Evolutionary conservation across 371 early-diverging fungal genomes (phyloP).

Genomic region (Mortierella sp.): DNA sequence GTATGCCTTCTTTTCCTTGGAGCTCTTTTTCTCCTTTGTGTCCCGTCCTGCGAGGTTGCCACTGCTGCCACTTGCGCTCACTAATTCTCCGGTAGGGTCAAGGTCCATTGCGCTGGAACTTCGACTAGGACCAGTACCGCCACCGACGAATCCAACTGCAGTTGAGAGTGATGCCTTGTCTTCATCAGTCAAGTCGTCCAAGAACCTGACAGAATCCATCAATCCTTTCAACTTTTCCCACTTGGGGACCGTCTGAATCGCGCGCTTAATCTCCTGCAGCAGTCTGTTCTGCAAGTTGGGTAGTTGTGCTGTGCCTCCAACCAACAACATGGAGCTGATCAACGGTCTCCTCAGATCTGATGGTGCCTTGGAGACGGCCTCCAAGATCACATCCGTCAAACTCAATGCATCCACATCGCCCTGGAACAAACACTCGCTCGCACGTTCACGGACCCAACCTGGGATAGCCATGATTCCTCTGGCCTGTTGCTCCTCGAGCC

Average conservation of each 20-base stretch:
- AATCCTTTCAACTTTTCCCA: conserved; percentile 51
- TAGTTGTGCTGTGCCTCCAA: conserved; percentile 83
- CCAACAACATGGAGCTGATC: conserved; percentile 72
- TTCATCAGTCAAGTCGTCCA: conserved; percentile 45
- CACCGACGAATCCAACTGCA: conserved; percentile 13
- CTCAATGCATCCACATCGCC: conserved; percentile 81
- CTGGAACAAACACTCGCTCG: conserved; percentile 84
- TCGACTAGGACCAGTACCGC: conserved; percentile 6
- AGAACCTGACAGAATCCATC: conserved; percentile 46
- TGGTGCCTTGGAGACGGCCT: conserved; percentile 73
- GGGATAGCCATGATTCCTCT: conserved; percentile 73
- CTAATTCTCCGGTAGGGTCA: not conserved
- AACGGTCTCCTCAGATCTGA: conserved; percentile 80
- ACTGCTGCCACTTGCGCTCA: not conserved
- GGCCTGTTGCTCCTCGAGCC: conserved; percentile 58
- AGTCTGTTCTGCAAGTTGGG: conserved; percentile 79
- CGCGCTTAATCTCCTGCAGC: conserved; percentile 66
- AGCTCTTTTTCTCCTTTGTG: conserved; percentile 21
- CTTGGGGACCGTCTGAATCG: conserved; percentile 61
- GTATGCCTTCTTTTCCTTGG: conserved; percentile 41
- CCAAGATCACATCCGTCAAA: conserved; percentile 68
- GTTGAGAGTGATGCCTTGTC: conserved; percentile 25
- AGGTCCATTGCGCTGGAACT: conserved; percentile 31
- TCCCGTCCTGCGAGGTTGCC: conserved; percentile 9
- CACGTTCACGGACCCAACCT: conserved; percentile 89